phyloP scores from a whole-genome alignment of 306 rosid genomes.

The Begonia loranthoides region DNA sequence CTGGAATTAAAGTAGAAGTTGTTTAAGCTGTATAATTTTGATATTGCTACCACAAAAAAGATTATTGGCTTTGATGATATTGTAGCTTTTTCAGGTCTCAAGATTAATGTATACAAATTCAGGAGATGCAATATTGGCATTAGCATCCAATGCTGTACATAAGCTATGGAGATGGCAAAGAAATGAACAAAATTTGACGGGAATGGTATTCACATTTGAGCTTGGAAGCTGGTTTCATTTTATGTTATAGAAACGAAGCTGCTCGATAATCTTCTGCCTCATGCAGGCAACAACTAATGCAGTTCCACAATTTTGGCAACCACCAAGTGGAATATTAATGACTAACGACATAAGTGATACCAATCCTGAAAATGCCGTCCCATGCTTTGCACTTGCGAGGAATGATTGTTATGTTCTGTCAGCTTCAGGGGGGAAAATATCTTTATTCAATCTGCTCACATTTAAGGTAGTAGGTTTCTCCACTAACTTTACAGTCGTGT shows the following conservation, averaged over 20 bases:
- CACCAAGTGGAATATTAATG: slow-evolving; percentile 15
- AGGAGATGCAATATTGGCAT: slow-evolving; percentile 25
- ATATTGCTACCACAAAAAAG: too few relatives aligned
- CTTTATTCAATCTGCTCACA: slow-evolving; percentile 17
- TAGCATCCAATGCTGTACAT: slow-evolving; percentile 20
- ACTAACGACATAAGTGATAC: slow-evolving; percentile 10
- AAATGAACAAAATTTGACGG: slow-evolving; percentile 2
- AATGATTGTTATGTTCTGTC: slow-evolving; percentile 31
- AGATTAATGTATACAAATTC: slow-evolving; percentile 21
- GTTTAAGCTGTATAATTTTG: too few relatives aligned
- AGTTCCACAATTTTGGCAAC: slow-evolving; percentile 17
- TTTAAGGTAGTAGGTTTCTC: slow-evolving; percentile 14
- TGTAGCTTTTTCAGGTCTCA: slow-evolving; percentile 16
- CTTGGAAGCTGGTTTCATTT: background rate
- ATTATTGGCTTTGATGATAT: background rate
- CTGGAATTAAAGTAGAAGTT: too few relatives aligned
- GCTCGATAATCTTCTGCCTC: background rate
- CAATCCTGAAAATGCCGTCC: slow-evolving; percentile 2
- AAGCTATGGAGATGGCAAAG: slow-evolving; percentile 34
- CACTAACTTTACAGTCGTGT: too few relatives aligned
- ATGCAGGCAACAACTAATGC: slow-evolving; percentile 16
- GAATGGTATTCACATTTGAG: slow-evolving; percentile 17
- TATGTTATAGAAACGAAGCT: slow-evolving; percentile 1
- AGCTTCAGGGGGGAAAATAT: slow-evolving; percentile 17
- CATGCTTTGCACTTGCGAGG: slow-evolving; percentile 21